Percentiles rank a stretch among this genome's conserved stretches.
Conservation (phyloP, 2,329 filamentous ascomycete species). For the Elsinoe arachidis region DNA sequence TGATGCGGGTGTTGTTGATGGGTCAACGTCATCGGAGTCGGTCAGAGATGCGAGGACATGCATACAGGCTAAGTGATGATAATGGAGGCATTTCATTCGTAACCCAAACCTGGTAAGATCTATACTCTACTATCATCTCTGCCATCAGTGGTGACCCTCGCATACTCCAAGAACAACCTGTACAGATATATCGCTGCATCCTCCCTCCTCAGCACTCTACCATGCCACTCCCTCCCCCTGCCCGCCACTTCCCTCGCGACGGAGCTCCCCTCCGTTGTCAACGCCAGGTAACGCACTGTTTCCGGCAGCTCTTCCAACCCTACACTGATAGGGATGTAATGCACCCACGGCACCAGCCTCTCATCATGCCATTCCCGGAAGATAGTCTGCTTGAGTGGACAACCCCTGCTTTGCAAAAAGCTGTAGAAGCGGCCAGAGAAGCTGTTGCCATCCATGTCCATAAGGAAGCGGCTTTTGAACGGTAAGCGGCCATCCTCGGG, state of each 20-base stretch:
- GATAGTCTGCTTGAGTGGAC: conserved; percentile 46
- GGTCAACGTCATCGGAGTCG: background rate
- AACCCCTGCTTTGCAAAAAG: conserved; percentile 40
- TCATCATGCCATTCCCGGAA: conserved; percentile 53
- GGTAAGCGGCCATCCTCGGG: background rate
- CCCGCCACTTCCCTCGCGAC: conserved; percentile 16
- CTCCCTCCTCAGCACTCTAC: conserved; percentile 15
- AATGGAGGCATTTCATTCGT: background rate
- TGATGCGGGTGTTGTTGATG: background rate
- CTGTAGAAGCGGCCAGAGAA: conserved; percentile 47
- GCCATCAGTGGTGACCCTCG: conserved; percentile 55
- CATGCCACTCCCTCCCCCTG: conserved; percentile 16
- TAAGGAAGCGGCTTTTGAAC: conserved; percentile 32
- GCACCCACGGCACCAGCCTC: conserved; percentile 47
- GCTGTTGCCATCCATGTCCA: conserved; percentile 51
- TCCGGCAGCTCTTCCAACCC: conserved; percentile 46
- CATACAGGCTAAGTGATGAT: conserved; percentile 15
- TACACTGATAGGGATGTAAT: conserved; percentile 47
- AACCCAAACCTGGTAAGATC: background rate
- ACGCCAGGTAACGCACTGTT: conserved; percentile 39
- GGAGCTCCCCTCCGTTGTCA: conserved; percentile 16
- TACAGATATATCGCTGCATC: conserved; percentile 71
- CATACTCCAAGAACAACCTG: conserved; percentile 69
- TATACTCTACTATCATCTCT: conserved; percentile 31
- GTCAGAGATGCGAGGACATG: background rate